Percentiles rank a stretch among this genome's conserved stretches.
phyloP scores from a whole-genome alignment of 108 stramenopile species.

The Pseudonitzschia delicatissima region DNA sequence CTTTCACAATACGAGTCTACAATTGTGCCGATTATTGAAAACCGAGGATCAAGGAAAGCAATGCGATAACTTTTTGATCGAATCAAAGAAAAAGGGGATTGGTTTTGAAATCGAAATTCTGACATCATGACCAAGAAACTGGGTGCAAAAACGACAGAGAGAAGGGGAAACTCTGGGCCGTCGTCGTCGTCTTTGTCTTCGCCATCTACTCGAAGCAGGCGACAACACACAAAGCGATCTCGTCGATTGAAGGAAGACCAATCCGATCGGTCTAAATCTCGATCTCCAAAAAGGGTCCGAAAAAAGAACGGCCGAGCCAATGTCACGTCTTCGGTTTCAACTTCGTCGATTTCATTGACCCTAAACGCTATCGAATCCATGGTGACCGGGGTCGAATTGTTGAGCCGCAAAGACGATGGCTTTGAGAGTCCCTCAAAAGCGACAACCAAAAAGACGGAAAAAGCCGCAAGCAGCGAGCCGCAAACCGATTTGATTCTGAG shows the following conservation, averaged over 20 bases:
- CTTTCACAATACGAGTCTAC: no score
- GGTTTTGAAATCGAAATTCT: no score
- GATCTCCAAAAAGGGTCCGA: background rate
- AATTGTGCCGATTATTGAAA: no score
- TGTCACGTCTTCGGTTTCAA: background rate
- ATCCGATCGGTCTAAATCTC: background rate
- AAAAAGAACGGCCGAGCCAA: background rate
- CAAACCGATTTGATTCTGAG: conserved; percentile 1
- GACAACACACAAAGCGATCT: background rate
- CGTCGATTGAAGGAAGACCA: background rate
- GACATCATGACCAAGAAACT: no score
- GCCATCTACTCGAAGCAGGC: no score
- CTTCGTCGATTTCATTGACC: conserved; percentile 1
- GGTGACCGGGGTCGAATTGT: background rate
- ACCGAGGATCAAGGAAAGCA: no score
- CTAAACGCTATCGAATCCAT: conserved; percentile 13
- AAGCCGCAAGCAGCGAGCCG: background rate
- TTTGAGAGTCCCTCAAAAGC: background rate
- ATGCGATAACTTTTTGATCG: no score
- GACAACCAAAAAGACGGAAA: background rate
- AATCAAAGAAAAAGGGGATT: no score
- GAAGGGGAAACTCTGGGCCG: no score
- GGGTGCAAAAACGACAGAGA: no score
- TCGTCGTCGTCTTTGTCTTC: no score
- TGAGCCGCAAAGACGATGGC: background rate